Evolutionary conservation across 768 basidiomycete species (phyloP).

Genomic region (Amylocystis lapponica): DNA sequence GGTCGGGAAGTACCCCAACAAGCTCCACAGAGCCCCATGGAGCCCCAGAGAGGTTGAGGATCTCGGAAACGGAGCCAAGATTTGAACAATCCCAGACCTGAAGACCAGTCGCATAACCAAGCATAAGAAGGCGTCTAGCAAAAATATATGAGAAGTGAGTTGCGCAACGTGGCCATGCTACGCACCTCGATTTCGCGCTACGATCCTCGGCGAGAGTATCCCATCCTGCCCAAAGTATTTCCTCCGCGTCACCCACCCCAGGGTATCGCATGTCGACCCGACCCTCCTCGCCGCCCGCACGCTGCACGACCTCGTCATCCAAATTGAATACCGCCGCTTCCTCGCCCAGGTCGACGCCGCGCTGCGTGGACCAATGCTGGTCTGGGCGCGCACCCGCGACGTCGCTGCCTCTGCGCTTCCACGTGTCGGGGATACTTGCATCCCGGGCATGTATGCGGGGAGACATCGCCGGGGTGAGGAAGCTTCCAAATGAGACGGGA

Average conservation of each 20-base stretch:
- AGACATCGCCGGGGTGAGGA: conserved; percentile 27
- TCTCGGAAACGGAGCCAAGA: conserved; percentile 43
- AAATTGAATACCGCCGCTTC: conserved; percentile 19
- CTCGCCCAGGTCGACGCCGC: conserved; percentile 2
- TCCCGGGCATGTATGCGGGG: conserved; percentile 10
- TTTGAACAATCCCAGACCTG: conserved; percentile 61
- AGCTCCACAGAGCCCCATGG: conserved; percentile 31
- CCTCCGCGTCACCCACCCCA: conserved; percentile 25
- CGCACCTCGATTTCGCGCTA: conserved; percentile 10
- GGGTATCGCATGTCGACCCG: conserved; percentile 21
- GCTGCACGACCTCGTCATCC: conserved; percentile 21
- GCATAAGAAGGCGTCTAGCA: conserved; percentile 40
- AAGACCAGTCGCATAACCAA: conserved; percentile 47
- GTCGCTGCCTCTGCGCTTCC: conserved; percentile 16
- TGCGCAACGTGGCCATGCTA: conserved; percentile 12
- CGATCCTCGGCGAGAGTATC: conserved; percentile 23
- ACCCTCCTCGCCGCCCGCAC: conserved; percentile 6
- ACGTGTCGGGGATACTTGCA: conserved; percentile 5
- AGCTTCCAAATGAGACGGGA: conserved; percentile 43
- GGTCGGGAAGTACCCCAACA: conserved; percentile 38
- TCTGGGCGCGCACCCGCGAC: conserved; percentile 1
- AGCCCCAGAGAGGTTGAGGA: conserved; percentile 42
- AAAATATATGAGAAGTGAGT: not conserved
- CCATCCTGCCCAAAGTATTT: conserved; percentile 42
- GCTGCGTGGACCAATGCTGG: not conserved